phyloP scores from a whole-genome alignment of 2,329 filamentous ascomycete genomes.

The Penicillium sp. region DNA sequence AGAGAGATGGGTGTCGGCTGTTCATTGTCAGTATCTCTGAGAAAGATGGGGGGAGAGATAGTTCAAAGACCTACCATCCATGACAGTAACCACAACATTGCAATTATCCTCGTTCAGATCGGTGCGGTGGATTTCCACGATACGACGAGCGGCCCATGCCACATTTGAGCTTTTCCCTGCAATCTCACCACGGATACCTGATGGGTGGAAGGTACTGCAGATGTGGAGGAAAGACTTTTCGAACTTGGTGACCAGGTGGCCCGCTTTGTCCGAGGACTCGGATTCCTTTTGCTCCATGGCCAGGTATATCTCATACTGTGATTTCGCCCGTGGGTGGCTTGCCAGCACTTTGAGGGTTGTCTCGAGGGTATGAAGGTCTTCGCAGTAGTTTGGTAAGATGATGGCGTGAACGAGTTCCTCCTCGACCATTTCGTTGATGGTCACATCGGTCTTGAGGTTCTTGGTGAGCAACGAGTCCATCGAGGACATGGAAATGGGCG shows the following conservation, averaged over 20 bases:
- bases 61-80: constrained; percentile 59
- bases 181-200: constrained; percentile 64
- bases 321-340: constrained; percentile 62
- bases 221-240: constrained; percentile 64
- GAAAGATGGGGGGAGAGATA: too few relatives aligned
- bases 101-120: constrained; percentile 40
- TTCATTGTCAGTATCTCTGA: neutral
- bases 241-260: constrained; percentile 61
- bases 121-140: constrained; percentile 23
- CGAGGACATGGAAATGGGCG: constrained; percentile 3
- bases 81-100: constrained; percentile 67
- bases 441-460: constrained; percentile 40
- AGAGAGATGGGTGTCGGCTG: constrained; percentile 61
- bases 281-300: constrained; percentile 70
- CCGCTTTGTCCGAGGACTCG: constrained; percentile 61
- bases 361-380: constrained; percentile 65
- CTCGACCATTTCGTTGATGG: constrained; percentile 51
- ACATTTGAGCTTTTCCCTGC: constrained; percentile 74
- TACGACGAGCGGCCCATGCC: constrained; percentile 59
- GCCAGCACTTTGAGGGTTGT: constrained; percentile 69
- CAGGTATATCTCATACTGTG: constrained; percentile 68
- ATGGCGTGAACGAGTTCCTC: constrained; percentile 61
- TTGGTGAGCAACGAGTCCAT: constrained; percentile 3
- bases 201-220: constrained; percentile 65
- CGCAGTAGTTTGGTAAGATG: constrained; percentile 71